These are phyloP conservation scores for Triticum urartu DNA, from an alignment of 176 grass and related monocot species.

Conservation along the genomic window DNA sequence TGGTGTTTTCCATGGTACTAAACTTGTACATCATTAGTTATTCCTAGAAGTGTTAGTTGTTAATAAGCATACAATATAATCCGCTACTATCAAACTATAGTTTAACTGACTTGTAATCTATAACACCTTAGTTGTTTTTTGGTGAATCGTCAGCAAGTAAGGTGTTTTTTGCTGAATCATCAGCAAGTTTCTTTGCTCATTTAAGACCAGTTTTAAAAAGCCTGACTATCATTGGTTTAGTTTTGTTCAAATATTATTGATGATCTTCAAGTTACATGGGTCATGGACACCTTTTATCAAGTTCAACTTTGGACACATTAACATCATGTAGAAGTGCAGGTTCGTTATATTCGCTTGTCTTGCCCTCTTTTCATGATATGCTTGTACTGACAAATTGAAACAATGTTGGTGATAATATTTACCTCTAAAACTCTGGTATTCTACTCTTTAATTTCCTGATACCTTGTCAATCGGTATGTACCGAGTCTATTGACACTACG, in stretches of 20 bases:
- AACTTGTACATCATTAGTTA: too few relatives aligned
- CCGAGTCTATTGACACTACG: conserved; percentile 20
- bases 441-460: background rate
- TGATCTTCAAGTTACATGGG: background rate
- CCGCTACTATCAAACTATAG: background rate
- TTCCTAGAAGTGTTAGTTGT: too few relatives aligned
- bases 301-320: background rate
- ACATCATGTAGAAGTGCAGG: background rate
- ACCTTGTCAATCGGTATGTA: conserved; percentile 23
- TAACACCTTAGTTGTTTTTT: background rate
- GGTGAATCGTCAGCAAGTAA: background rate
- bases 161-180: background rate
- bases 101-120: background rate
- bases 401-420: background rate
- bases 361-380: background rate
- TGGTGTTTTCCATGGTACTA: too few relatives aligned
- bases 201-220: background rate
- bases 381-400: background rate
- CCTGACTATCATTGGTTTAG: background rate
- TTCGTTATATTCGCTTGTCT: background rate
- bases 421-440: background rate
- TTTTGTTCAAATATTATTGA: background rate
- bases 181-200: background rate
- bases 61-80: too few relatives aligned
- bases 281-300: background rate